phyloP scores from a whole-genome alignment of 179 eudicot species.

The Patellifolia procumbens region DNA sequence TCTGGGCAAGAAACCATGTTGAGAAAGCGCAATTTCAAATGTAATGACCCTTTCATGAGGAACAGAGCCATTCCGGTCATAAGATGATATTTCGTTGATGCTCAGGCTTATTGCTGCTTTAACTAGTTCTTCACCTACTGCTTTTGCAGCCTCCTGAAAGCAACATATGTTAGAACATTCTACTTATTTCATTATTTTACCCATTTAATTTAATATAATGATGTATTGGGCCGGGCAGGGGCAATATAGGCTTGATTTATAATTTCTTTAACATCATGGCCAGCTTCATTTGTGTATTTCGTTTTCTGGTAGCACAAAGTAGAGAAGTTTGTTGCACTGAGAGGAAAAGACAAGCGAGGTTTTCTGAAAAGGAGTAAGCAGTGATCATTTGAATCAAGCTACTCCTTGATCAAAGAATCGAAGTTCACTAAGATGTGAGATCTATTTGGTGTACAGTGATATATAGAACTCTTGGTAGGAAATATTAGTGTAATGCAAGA shows the following conservation, averaged over 20 bases:
- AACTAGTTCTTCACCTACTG: slow-evolving; percentile 86
- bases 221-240: too few species aligned
- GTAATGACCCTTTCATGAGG: slow-evolving; percentile 65
- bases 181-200: neutral
- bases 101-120: slow-evolving; percentile 65
- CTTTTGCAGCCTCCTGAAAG: slow-evolving; percentile 78
- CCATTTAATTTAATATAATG: neutral
- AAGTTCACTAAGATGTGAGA: neutral
- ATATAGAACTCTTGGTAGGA: too few species aligned
- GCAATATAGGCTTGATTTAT: too few species aligned
- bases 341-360: neutral
- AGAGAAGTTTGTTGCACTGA: neutral
- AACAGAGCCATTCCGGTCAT: slow-evolving; percentile 73
- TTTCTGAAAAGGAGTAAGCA: neutral
- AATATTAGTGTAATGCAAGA: too few species aligned
- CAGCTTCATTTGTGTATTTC: neutral
- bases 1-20: slow-evolving; percentile 69
- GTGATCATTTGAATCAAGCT: neutral
- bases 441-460: too few species aligned
- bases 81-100: slow-evolving; percentile 69
- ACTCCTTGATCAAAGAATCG: neutral
- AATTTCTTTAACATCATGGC: neutral
- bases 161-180: neutral
- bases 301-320: neutral
- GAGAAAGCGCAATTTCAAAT: slow-evolving; percentile 68